Conservation (phyloP, 352 stramenopile genomes). For the Globisporangium paddicum region DNA sequence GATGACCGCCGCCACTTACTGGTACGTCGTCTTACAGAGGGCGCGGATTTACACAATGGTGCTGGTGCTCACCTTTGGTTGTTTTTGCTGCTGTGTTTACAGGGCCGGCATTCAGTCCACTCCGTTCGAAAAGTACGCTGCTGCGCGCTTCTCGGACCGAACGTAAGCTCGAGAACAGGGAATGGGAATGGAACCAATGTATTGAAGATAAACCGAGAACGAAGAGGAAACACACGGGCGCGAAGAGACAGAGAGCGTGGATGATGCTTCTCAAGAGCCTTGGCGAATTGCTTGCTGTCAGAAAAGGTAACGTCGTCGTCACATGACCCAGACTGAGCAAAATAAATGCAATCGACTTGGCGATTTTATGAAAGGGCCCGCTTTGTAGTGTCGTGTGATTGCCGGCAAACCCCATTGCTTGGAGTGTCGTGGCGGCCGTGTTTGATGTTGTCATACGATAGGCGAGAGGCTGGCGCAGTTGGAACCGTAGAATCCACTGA, state of each 20-base stretch:
- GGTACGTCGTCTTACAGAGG: slow-evolving; percentile 27
- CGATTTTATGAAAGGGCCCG: background rate
- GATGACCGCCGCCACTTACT: slow-evolving; percentile 62
- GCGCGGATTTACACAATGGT: background rate
- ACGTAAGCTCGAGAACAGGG: slow-evolving; percentile 28
- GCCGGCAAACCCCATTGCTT: too few species aligned
- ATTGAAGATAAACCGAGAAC: slow-evolving; percentile 10
- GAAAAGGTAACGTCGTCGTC: background rate
- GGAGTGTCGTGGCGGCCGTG: too few species aligned
- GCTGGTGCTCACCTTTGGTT: background rate
- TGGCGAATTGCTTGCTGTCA: background rate
- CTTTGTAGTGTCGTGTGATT: background rate
- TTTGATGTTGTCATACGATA: slow-evolving; percentile 16
- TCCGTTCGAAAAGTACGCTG: slow-evolving; percentile 70
- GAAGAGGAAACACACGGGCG: background rate
- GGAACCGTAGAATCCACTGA: slow-evolving; percentile 70
- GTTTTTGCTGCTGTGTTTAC: background rate
- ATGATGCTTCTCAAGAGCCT: background rate
- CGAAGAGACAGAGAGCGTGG: background rate
- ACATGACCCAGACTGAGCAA: background rate
- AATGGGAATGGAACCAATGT: background rate
- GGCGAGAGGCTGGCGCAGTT: slow-evolving; percentile 71
- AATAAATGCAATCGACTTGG: background rate
- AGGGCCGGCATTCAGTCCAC: slow-evolving; percentile 43
- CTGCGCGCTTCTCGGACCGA: slow-evolving; percentile 36